These are phyloP conservation scores for Metarhizium humberi DNA, from an alignment of 2,329 filamentous ascomycete genomes.

Conservation along the genomic window DNA sequence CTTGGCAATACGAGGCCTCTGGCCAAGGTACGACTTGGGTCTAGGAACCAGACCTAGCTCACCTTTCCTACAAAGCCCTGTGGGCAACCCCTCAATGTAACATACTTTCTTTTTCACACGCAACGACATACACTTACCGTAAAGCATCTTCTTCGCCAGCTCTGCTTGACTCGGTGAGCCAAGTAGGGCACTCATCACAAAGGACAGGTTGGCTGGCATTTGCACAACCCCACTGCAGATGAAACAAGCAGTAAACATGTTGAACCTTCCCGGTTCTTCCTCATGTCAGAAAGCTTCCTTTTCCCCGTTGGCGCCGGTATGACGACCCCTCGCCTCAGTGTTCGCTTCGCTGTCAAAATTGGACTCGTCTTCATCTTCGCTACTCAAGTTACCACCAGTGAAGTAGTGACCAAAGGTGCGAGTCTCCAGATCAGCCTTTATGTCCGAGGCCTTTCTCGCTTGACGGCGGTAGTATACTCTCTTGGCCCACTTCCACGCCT, in stretches of 20 bases:
- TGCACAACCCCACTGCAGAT: not conserved
- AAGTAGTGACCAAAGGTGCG: constrained; percentile 24
- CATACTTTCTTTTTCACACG: not conserved
- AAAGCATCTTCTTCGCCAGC: not conserved
- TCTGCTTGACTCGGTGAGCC: not conserved
- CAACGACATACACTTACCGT: not conserved
- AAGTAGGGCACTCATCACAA: not conserved
- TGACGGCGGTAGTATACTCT: constrained; percentile 23
- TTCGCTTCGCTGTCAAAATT: constrained; percentile 1
- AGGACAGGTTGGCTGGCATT: not conserved
- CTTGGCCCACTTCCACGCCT: constrained; percentile 50
- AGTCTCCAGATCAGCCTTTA: constrained; percentile 19
- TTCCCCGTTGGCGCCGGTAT: not conserved
- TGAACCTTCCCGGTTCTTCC: constrained; percentile 1
- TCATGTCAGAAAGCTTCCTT: constrained; percentile 12
- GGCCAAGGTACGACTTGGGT: not conserved
- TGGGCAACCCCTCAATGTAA: too few species aligned
- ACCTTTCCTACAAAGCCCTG: not conserved
- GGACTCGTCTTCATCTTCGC: constrained; percentile 8
- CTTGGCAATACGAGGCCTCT: not conserved
- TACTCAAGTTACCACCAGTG: constrained; percentile 11
- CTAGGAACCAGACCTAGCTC: not conserved
- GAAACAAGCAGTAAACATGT: not conserved
- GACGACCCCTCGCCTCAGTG: constrained; percentile 6
- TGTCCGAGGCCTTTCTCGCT: constrained; percentile 11